Percentiles rank a stretch among this genome's conserved stretches.
phyloP scores from a whole-genome alignment of 1,284 basidiomycete genomes.

The Trametes pubescens region DNA sequence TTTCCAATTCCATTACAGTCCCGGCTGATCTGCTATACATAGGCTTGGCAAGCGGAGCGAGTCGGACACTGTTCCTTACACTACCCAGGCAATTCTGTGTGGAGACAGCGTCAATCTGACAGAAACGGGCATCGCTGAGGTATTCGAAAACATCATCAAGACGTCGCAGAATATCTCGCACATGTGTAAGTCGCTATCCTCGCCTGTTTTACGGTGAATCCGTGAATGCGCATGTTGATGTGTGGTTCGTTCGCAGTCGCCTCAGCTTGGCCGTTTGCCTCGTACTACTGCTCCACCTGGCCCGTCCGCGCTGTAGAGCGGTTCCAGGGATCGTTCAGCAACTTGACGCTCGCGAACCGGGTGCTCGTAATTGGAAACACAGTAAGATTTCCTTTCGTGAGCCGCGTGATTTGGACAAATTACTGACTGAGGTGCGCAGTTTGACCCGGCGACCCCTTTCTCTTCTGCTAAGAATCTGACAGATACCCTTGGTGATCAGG shows the following conservation, averaged over 20 bases:
- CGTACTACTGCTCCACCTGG: slow-evolving; percentile 26
- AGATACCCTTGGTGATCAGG: slow-evolving; percentile 25
- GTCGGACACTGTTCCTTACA: slow-evolving; percentile 10
- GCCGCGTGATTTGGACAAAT: background rate
- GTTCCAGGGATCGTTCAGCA: slow-evolving; percentile 37
- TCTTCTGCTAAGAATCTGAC: slow-evolving; percentile 27
- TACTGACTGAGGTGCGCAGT: slow-evolving; percentile 7
- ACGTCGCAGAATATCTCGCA: slow-evolving; percentile 30
- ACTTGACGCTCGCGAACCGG: slow-evolving; percentile 27
- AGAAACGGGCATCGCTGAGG: slow-evolving; percentile 24
- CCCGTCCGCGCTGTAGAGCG: slow-evolving; percentile 35
- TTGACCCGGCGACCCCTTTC: slow-evolving; percentile 35
- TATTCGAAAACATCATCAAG: slow-evolving; percentile 31
- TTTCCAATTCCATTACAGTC: background rate
- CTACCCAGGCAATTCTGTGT: slow-evolving; percentile 25
- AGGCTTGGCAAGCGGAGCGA: background rate
- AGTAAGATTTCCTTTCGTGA: slow-evolving; percentile 7
- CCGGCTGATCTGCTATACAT: background rate
- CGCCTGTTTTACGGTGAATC: no score
- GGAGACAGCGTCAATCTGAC: slow-evolving; percentile 28
- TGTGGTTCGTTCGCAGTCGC: slow-evolving; percentile 16
- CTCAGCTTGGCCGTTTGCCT: slow-evolving; percentile 9
- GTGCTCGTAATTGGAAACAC: slow-evolving; percentile 36
- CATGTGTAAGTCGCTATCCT: slow-evolving; percentile 26
- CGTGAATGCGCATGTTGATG: background rate